Percentiles rank a stretch among this genome's conserved stretches.
These are phyloP conservation scores for Solanum chiquidenum DNA, from an alignment of 257 asterid genomes.

Conservation along the genomic window DNA sequence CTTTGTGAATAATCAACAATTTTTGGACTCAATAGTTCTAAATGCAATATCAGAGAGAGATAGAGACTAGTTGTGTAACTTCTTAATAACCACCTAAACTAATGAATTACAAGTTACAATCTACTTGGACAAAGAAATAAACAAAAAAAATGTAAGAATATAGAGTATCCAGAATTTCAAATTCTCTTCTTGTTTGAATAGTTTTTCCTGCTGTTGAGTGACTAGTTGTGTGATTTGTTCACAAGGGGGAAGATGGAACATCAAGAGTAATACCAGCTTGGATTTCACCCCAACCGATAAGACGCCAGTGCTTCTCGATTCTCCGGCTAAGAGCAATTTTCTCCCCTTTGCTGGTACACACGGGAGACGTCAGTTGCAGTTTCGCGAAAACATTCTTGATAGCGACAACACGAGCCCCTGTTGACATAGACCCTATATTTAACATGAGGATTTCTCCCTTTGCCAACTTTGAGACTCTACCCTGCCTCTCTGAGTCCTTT, in stretches of 20 bases:
- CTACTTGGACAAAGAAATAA: not conserved
- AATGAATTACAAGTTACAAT: not conserved
- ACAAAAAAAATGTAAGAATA: not conserved
- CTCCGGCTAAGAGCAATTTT: slow-evolving; percentile 86
- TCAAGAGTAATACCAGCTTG: slow-evolving; percentile 90
- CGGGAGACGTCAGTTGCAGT: slow-evolving; percentile 85
- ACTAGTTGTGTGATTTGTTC: slow-evolving; percentile 8
- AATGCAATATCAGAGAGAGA: not conserved
- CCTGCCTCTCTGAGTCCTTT: slow-evolving; percentile 84
- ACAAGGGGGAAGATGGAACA: slow-evolving; percentile 70
- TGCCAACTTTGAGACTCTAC: slow-evolving; percentile 70
- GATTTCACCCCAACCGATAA: slow-evolving; percentile 95
- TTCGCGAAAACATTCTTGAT: slow-evolving; percentile 90
- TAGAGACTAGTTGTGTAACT: not conserved
- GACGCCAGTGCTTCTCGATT: slow-evolving; percentile 98
- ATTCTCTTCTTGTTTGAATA: not conserved
- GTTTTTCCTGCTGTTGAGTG: not conserved
- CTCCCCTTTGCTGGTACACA: slow-evolving; percentile 91
- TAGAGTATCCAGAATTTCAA: slow-evolving; percentile 6
- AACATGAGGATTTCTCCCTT: slow-evolving; percentile 93
- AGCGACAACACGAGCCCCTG: slow-evolving; percentile 88
- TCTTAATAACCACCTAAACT: not conserved
- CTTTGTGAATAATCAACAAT: not conserved
- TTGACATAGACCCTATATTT: slow-evolving; percentile 96
- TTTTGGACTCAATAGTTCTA: not conserved